Base-by-base conservation (phyloP, 1,284 basidiomycete genomes). In the Papiliotrema laurentii region DNA sequence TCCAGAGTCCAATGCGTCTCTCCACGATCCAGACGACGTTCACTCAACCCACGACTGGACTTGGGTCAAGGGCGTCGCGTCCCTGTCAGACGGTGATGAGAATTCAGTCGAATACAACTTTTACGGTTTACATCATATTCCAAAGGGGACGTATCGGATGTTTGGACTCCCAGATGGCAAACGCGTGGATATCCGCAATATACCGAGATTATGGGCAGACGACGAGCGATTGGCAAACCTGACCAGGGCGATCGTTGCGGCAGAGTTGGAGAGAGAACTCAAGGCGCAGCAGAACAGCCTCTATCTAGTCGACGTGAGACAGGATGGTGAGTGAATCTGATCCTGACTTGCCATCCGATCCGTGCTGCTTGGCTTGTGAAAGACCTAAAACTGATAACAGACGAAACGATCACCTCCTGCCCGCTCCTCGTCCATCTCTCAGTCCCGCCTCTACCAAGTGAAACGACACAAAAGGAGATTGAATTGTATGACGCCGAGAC, bases 141-240 rank as follows among this genome's bases (percentile, higher is more conserved):
- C 80, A 9, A 86, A 87, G 56, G 89, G 89, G 1, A 81, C 85
- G 1, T 81, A 91, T 35, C 85, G 84, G 61, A 85, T 87, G 0
- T 79, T 85, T 52, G 86, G 82, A 5, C 78, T 83, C 59, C 82
- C 85, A 4, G 70, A 74, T 19, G 83, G 83, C 21, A 56, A 59
- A 46, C 47, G 49, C 35, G 50, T 34, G 76, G 75, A 53, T 74
- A 77, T 57, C 77, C 83, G 50, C 82, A 87, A 64, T 33, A 80
- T 89, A 36, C 82, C 88, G 3, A 67, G 77, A 14, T 74, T 90
- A 5, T 67, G 51, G 49, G 52, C 58, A 58, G 48, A 57, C 84
- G 85, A 1, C 78, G 79, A 75, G 55, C n/a, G n/a, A n/a, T n/a
- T n/a, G n/a, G n/a, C n/a, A n/a, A 87, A 87, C 55, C 77, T 79